Evolutionary conservation across 1,284 basidiomycete species (phyloP), one percentile per base, ranked within the genome.

Genomic region (Trametes sp.): DNA sequence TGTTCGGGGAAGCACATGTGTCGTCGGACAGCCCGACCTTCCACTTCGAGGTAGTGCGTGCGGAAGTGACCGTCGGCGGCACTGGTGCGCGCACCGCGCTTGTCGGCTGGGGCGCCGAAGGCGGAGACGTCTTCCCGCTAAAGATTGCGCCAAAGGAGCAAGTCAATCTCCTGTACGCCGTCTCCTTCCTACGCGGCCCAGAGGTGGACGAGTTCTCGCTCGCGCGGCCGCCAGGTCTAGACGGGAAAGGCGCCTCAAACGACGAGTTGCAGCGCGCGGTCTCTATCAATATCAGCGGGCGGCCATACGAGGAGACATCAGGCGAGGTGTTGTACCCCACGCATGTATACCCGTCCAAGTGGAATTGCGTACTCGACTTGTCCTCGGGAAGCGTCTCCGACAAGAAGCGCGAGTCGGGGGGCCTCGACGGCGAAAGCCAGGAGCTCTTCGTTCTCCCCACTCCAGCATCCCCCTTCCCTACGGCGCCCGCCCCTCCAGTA

Each of bases 351-450:
- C 85, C 87, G 0, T 94, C 93, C 0, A 81, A 89, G 26, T 96
- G 95, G 95, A 96, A 94, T 69, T 95, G 93, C 65, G 80, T 91
- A 0, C 86, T 97, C 31, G 93, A 96, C 72, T 81, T 96, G 13
- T 82, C 90, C 0, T 78, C 74, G 52, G 61, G 63, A n/a, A 67
- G 48, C 48, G 45, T 54, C 38, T 23, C 63, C 2, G 61, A 62
- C 21, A 59, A 59, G 44, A 61, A 54, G 51, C 63, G 45, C 9
- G 38, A 59, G 21, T 49, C 61, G 5, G 58, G 49, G 9, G 59
- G 45, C 26, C 53, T 57, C 9, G 61, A 59, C 14, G 60, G 55
- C 6, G 67, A 72, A 13, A 55, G 59, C 42, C 70, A 65, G 11
- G 77, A 77, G 48, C 80, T 78, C 8, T 87, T 80, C 55, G 86